phyloP scores from a whole-genome alignment of 257 asterid genomes.

The Galeopsis tetrahit region DNA sequence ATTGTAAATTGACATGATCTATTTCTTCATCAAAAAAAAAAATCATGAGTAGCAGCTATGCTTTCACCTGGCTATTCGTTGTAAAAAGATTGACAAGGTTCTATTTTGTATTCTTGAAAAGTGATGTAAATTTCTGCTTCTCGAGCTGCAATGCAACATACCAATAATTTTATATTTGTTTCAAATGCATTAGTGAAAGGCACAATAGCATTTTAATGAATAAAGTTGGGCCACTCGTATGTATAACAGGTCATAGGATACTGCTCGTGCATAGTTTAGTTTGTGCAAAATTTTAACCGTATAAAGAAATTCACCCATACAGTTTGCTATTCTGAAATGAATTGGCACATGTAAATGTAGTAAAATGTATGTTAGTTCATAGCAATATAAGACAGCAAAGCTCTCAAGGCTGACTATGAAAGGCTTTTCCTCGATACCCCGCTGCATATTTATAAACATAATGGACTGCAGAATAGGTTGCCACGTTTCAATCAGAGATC shows the following conservation, averaged over 20 bases:
- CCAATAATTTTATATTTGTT: conserved; percentile 10
- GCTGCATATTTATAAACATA: conserved; percentile 27
- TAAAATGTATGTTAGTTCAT: conserved; percentile 5
- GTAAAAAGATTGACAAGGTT: conserved; percentile 14
- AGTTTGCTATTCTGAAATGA: conserved; percentile 18
- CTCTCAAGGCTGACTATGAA: background rate
- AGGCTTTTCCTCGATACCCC: conserved; percentile 19
- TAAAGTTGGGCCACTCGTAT: conserved; percentile 14
- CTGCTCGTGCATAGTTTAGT: conserved; percentile 17
- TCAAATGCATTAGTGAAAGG: conserved; percentile 14
- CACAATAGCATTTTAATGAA: conserved; percentile 11
- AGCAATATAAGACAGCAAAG: conserved; percentile 5
- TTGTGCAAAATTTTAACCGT: conserved; percentile 13
- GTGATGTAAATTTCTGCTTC: conserved; percentile 1
- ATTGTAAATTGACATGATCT: conserved; percentile 22
- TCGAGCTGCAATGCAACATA: conserved; percentile 5
- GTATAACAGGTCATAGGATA: conserved; percentile 12
- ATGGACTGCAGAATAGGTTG: conserved; percentile 30
- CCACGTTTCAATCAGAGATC: conserved; percentile 32
- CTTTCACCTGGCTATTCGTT: conserved; percentile 19
- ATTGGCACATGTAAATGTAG: conserved; percentile 8
- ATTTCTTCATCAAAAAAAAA: conserved; percentile 17
- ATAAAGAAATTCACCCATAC: conserved; percentile 19
- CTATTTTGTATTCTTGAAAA: conserved; percentile 15
- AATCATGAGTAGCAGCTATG: conserved; percentile 26